Conservation (phyloP, 139 green algal species). For the Deuterostichococcus epilithicus region DNA sequence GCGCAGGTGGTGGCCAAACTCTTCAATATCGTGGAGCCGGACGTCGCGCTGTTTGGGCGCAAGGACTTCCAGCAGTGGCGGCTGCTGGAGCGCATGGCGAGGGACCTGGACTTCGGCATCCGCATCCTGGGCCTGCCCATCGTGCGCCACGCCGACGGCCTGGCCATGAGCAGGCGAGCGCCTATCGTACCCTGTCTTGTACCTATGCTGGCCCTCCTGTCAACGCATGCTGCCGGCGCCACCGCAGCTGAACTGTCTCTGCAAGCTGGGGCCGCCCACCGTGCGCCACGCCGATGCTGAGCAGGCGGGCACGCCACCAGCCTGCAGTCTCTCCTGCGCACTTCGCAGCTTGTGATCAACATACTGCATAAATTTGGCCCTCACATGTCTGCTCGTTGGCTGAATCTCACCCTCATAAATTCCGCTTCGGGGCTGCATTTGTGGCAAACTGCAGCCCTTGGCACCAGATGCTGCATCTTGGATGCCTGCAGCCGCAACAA, state of each 20-base stretch:
- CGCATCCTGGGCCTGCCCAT: slow-evolving; percentile 85
- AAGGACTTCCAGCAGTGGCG: slow-evolving; percentile 98
- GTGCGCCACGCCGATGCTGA: no score
- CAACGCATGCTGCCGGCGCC: background rate
- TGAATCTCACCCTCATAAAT: background rate
- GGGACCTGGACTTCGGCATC: slow-evolving; percentile 89
- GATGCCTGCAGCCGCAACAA: slow-evolving; percentile 75
- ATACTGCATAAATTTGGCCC: background rate
- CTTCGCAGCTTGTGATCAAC: background rate
- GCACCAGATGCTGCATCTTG: background rate
- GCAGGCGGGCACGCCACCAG: no score
- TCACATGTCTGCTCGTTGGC: background rate
- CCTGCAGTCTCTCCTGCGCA: background rate
- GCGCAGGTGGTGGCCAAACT: slow-evolving; percentile 86
- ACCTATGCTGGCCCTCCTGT: background rate
- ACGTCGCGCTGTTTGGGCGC: slow-evolving; percentile 91
- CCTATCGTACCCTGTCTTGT: background rate
- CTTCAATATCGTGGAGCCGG: slow-evolving; percentile 94
- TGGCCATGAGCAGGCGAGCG: slow-evolving; percentile 89
- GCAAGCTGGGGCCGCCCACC: no score
- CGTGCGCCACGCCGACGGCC: slow-evolving; percentile 79
- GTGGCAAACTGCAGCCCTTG: background rate
- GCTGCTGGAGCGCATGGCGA: slow-evolving; percentile 82
- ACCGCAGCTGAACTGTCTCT: background rate
- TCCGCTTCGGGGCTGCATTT: background rate